These are phyloP conservation scores for Globisporangium cylindrosporum DNA, from an alignment of 352 stramenopile genomes.

Conservation along the genomic window DNA sequence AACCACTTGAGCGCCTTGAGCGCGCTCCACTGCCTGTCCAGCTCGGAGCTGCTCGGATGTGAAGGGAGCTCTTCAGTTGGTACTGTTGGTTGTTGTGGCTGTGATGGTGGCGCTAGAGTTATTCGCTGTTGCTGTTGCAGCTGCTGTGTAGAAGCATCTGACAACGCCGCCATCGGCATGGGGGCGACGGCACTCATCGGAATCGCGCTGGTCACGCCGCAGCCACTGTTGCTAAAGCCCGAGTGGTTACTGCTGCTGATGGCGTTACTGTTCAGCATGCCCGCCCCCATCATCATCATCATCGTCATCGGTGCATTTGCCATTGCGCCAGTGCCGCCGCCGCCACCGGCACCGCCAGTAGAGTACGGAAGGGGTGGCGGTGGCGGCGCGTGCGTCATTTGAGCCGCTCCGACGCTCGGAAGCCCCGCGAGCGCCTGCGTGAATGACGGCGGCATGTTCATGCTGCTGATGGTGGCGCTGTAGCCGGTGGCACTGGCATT, in stretches of 20 bases:
- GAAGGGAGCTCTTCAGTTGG: not conserved
- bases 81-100: not conserved
- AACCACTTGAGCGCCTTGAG: constrained; percentile 37
- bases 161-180: not conserved
- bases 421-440: constrained; percentile 10
- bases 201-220: not conserved
- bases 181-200: not conserved
- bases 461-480: not conserved
- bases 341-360: not conserved
- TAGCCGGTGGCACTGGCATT: not conserved
- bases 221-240: not conserved
- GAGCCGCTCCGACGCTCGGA: not conserved
- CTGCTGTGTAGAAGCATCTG: not conserved
- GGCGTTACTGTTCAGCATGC: not conserved
- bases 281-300: constrained; percentile 4
- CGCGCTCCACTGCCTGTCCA: constrained; percentile 21
- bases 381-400: not conserved
- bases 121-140: not conserved
- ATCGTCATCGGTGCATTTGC: not conserved
- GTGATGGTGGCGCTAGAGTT: not conserved
- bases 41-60: not conserved
- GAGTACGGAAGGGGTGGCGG: not conserved
- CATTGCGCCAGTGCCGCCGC: not conserved
- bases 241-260: not conserved
- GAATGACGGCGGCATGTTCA: constrained; percentile 12